Evolutionary conservation across 225 moss, liverwort and hornwort genomes (phyloP).

Genomic region (Rhytidiadelphus loreus): DNA sequence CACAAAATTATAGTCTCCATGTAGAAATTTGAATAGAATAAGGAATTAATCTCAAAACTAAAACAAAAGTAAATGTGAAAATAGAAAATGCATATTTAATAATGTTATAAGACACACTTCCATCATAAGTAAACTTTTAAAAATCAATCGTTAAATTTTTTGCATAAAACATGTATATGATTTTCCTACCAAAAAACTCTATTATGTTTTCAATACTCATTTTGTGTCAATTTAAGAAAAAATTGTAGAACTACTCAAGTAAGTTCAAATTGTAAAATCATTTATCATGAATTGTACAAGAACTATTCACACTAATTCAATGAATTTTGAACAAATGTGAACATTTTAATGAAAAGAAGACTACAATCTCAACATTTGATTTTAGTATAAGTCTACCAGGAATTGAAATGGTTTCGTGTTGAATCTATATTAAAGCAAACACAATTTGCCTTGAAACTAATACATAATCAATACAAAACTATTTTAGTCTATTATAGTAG

Average conservation of each 20-base stretch:
- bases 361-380: background rate
- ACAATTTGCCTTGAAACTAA: background rate
- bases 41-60: background rate
- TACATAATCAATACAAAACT: background rate
- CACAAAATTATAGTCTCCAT: rapidly evolving
- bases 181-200: background rate
- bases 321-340: background rate
- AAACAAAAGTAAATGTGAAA: background rate
- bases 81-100: background rate
- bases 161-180: background rate
- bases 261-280: rapidly evolving
- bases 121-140: too few relatives aligned
- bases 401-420: background rate
- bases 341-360: background rate
- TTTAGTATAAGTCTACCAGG: background rate
- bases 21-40: background rate
- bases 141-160: too few relatives aligned
- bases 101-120: background rate
- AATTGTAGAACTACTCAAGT: background rate
- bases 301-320: background rate
- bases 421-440: background rate
- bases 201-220: background rate
- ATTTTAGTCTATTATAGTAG: rapidly evolving
- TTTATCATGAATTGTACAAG: background rate
- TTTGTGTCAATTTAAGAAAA: background rate